Evolutionary conservation across 2,329 filamentous ascomycete species (phyloP).

Genomic region (Torrubiella hemipterigena): DNA sequence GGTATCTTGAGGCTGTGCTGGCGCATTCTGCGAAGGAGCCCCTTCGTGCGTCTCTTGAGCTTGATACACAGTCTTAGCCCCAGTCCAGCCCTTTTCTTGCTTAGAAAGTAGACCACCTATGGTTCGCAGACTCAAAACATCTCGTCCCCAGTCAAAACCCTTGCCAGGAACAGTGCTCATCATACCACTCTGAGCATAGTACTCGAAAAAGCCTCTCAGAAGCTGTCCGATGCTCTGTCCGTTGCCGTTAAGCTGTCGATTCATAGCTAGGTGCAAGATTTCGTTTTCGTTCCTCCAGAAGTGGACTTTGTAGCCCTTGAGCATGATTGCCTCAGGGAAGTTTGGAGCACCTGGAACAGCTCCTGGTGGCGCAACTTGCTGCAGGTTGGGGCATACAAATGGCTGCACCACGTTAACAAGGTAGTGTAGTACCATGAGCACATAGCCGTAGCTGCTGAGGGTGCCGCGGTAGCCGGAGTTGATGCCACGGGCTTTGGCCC

Average conservation of each 20-base stretch:
- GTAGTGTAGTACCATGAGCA: conserved; percentile 86
- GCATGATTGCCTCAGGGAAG: conserved; percentile 22
- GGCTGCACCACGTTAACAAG: conserved; percentile 71
- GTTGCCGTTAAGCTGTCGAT: conserved; percentile 55
- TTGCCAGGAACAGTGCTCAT: conserved; percentile 37
- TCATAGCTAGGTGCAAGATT: conserved; percentile 48
- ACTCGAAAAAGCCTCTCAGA: conserved; percentile 77
- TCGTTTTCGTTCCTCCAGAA: conserved; percentile 69
- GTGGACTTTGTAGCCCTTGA: conserved; percentile 56
- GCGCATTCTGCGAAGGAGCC: conserved; percentile 8
- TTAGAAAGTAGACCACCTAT: conserved; percentile 61
- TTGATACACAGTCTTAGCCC: conserved; percentile 60
- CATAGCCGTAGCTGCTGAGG: conserved; percentile 81
- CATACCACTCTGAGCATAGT: conserved; percentile 55
- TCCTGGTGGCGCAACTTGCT: conserved; percentile 37
- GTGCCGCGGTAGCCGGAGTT: conserved; percentile 82
- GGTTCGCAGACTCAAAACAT: conserved; percentile 68
- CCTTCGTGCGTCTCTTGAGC: conserved; percentile 22
- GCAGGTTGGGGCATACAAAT: conserved; percentile 76
- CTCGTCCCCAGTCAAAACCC: conserved; percentile 68
- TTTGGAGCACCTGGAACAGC: no score
- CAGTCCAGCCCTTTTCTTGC: conserved; percentile 72
- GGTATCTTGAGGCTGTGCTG: conserved; percentile 11
- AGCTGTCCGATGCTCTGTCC: conserved; percentile 57
- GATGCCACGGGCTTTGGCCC: conserved; percentile 76